phyloP scores from a whole-genome alignment of 768 basidiomycete species.

The Tulasnella calospora region DNA sequence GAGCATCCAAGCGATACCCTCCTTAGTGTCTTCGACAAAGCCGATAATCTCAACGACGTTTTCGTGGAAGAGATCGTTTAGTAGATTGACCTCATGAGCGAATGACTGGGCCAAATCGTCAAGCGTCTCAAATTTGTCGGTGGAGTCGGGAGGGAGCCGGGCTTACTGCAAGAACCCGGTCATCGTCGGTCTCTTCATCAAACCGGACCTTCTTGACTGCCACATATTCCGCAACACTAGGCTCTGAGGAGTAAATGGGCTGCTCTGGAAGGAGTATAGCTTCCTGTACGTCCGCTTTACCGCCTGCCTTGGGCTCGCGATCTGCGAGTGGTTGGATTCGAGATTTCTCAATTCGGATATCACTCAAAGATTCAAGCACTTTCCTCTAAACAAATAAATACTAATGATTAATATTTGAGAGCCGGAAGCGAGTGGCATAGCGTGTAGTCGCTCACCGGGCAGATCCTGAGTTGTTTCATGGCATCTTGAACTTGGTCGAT shows the following conservation, averaged over 20 bases:
- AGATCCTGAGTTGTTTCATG: too few species aligned
- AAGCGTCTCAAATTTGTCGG: neutral
- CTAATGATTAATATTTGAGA: too few species aligned
- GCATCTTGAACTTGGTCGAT: too few species aligned
- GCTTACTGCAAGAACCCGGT: neutral
- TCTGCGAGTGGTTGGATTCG: neutral
- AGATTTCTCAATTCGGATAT: neutral
- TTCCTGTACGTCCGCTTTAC: neutral
- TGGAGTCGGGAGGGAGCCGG: neutral
- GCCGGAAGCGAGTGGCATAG: too few species aligned
- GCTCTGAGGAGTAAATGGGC: neutral
- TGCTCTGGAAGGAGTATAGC: neutral
- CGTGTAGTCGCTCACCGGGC: too few species aligned
- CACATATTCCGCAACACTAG: neutral
- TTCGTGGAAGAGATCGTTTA: neutral
- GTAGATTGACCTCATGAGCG: neutral
- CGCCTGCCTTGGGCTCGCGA: neutral
- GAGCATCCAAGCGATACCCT: neutral
- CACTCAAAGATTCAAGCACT: neutral
- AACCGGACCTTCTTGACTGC: neutral
- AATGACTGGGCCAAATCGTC: neutral
- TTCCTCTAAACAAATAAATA: neutral
- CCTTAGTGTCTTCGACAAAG: neutral
- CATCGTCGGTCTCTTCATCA: neutral
- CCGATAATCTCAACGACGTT: neutral